Evolutionary conservation across 1,139 yeast genomes (phyloP), one percentile per base, ranked within the genome.

Genomic region (Lodderomyces orthopsilosis): DNA sequence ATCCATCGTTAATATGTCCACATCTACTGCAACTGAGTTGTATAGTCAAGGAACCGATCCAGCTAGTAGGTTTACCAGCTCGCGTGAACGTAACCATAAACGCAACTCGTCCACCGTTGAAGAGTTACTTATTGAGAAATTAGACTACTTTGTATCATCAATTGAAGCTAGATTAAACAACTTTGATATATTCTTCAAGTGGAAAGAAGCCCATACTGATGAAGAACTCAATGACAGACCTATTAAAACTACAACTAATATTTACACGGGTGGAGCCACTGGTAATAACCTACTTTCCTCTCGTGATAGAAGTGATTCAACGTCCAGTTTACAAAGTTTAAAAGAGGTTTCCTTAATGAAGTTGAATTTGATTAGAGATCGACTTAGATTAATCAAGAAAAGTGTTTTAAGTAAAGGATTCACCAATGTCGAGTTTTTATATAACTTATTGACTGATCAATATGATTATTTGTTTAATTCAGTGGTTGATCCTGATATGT

Each of bases 361-460:
- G 41, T 63, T 74, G 44, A 69, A 62, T 50, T 52, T 64, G 48
- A 65, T 75, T 43, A 71, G 75, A 49, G 72, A 72, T 51, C 61
- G 77, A 47, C 61, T 76, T 32, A 61, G 65, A 30, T 57, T 70
- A 37, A 70, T 76, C 42, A 74, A 65, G 43, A 68, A 62, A 39
- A 65, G 68, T 36, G 71, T 66, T 26, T 66, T 79, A 48, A 67
- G 73, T 40, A 63, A 68, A 21, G 68, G 75, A 3, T 62, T 65
- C 34, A 70, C 70, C 42, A 76, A 74, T 50, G 56, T 77, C 45
- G 82, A 77, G 37, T 62, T 63, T 36, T 62, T 81, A 41, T 73
- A 73, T 53, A 66, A 70, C 41, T 69, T 80, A 2, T 58, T 81
- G 37, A 83, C 79, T 50, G 81, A 77, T 47, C 81, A 77, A 51